Conservation (phyloP, 176 grass and related monocot species). For the Stipa capillata region DNA sequence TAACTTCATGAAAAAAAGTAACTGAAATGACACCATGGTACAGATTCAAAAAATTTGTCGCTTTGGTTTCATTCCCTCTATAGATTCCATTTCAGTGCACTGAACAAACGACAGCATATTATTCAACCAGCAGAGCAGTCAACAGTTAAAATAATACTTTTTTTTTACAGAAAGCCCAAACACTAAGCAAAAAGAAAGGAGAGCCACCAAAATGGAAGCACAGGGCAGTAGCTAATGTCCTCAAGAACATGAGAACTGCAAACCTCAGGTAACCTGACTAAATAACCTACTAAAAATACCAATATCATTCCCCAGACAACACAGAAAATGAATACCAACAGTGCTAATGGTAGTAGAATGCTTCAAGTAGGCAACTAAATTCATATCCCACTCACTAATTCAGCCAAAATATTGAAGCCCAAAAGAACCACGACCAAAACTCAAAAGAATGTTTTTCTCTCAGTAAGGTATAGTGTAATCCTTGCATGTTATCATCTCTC, state of each 20-base stretch:
- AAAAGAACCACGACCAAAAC: too few relatives aligned
- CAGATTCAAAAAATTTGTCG: not conserved
- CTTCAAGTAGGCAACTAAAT: not conserved
- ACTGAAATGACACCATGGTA: not conserved
- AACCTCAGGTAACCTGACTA: not conserved
- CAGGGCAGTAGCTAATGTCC: not conserved
- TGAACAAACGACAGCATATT: not conserved
- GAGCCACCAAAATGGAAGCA: not conserved
- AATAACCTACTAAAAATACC: not conserved
- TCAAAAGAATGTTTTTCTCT: too few relatives aligned
- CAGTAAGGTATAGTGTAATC: too few relatives aligned
- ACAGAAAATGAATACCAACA: not conserved
- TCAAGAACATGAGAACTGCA: not conserved
- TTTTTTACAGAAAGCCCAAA: conserved; percentile 1
- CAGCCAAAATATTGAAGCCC: too few relatives aligned
- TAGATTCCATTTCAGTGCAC: not conserved
- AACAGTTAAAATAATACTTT: not conserved
- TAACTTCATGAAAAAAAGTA: not conserved
- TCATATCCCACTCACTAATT: not conserved
- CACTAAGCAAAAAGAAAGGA: not conserved
- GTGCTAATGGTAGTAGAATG: not conserved
- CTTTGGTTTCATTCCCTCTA: conserved; percentile 7
- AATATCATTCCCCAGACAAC: not conserved
- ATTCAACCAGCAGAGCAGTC: not conserved
- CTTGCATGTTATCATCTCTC: too few relatives aligned